phyloP scores from a whole-genome alignment of 2,329 filamentous ascomycete species.

The Aspergillus awamori region DNA sequence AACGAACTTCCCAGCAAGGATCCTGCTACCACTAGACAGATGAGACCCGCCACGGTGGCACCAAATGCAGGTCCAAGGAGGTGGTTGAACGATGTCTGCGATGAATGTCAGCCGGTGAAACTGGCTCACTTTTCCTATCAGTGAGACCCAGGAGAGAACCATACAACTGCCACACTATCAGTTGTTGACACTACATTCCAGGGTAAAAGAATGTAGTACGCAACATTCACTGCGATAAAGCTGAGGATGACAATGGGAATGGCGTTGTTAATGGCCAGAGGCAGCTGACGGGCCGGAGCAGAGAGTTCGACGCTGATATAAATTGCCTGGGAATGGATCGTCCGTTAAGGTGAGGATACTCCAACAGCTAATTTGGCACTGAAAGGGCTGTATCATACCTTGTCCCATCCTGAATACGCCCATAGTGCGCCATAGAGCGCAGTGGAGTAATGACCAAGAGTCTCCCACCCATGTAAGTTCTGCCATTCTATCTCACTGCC shows the following conservation, averaged over 20 bases:
- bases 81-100: constrained; percentile 16
- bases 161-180: constrained; percentile 21
- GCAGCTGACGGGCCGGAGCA: constrained; percentile 19
- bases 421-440: constrained; percentile 20
- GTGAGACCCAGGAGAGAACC: neutral
- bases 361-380: too few relatives aligned
- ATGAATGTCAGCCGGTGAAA: neutral
- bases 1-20: constrained; percentile 21
- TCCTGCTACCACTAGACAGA: constrained; percentile 19
- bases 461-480: constrained; percentile 16
- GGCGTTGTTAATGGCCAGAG: constrained; percentile 20
- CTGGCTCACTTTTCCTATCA: too few relatives aligned
- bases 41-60: constrained; percentile 10
- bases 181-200: constrained; percentile 20
- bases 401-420: constrained; percentile 25
- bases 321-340: constrained; percentile 9
- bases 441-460: constrained; percentile 20
- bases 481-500: constrained; percentile 19
- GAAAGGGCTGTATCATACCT: constrained; percentile 4
- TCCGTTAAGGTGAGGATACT: neutral
- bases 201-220: constrained; percentile 19
- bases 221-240: constrained; percentile 20
- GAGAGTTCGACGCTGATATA: constrained; percentile 21
- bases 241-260: constrained; percentile 18
- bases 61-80: constrained; percentile 15